Evolutionary conservation across 164 flowering plant genomes (phyloP), one percentile per base, ranked within the genome.

Genomic region (Santalum album): DNA sequence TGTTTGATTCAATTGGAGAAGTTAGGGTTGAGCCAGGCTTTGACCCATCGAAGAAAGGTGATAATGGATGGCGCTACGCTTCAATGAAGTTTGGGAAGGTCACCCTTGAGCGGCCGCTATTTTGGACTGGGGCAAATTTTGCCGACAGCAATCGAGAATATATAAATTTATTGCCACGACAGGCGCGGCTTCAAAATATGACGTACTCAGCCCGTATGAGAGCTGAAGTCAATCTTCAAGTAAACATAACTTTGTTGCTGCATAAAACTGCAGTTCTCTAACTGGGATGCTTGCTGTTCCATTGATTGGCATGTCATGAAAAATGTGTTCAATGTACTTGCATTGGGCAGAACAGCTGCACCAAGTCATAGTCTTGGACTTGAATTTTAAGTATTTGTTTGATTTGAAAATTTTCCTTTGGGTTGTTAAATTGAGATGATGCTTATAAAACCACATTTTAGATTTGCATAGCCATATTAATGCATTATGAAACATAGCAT

Each of bases 141-240:
- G 39, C 26, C 1, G 76, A 67, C n/a, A 51, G 60, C 26, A 66
- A 42, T 0, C 63, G 61, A 17, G 79, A 77, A 43, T 49, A 21
- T 22, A 32, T 76, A 56, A 63, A 74, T 0, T 53, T 84, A 63
- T 42, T 73, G 43, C 96, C 98, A 0, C 67, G 83, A 57, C 92
- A 88, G 69, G 96, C 98, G 19, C 75, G 96, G 20, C 84, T 91
- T 43, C 96, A 88, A 72, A 79, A 81, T 51, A 81, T 88, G 88
- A 79, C 94, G 2, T 91, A 91, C 64, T 71, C 96, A 0, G 48
- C 90, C 12, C 64, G 75, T 47, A 69, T 91, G 73, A 84, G 72
- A 59, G 94, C 83, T 7, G 65, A 78, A 12, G 61, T 79, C 16
- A 26, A 49, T 34, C 44, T 83, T 58, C 60, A 91, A 96, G 96